Conservation (phyloP, 23 red algal genomes). For the Gracilaria caudata region DNA sequence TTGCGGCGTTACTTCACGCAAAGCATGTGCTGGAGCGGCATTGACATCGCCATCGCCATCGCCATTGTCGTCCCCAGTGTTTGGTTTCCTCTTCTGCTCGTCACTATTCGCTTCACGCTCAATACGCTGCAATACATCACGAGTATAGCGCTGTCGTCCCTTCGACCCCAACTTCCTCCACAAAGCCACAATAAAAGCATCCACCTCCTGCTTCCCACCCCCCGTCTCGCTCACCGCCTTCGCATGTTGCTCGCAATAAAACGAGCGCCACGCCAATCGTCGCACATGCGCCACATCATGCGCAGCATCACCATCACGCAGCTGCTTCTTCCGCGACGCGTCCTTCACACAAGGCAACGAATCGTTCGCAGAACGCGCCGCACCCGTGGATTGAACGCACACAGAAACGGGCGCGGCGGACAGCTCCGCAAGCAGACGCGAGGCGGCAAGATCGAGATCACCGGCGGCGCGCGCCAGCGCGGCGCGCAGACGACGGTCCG, state of each 20-base stretch:
- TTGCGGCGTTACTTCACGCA: no score
- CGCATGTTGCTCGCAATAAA: slow-evolving; percentile 32
- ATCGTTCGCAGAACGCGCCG: no score
- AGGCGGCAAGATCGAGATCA: slow-evolving; percentile 46
- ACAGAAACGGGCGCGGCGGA: no score
- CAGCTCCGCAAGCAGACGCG: slow-evolving; percentile 2
- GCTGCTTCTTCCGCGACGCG: background rate
- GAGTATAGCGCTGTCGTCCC: background rate
- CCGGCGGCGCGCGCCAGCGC: slow-evolving; percentile 41
- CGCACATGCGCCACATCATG: slow-evolving; percentile 4
- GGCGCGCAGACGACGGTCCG: slow-evolving; percentile 31
- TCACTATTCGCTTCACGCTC: background rate
- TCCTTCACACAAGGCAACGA: no score
- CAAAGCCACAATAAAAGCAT: slow-evolving; percentile 11
- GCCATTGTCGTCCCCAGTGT: no score
- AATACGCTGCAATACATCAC: background rate
- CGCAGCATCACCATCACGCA: background rate
- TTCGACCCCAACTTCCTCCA: slow-evolving; percentile 38
- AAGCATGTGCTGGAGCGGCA: no score
- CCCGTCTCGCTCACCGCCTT: background rate
- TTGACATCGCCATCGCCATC: no score
- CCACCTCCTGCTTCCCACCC: background rate
- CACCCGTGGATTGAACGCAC: no score
- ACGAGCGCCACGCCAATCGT: slow-evolving; percentile 32
- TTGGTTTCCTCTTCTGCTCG: no score